Base-by-base conservation (phyloP, 2,329 filamentous ascomycete species). In the Monosporascus sp. region DNA sequence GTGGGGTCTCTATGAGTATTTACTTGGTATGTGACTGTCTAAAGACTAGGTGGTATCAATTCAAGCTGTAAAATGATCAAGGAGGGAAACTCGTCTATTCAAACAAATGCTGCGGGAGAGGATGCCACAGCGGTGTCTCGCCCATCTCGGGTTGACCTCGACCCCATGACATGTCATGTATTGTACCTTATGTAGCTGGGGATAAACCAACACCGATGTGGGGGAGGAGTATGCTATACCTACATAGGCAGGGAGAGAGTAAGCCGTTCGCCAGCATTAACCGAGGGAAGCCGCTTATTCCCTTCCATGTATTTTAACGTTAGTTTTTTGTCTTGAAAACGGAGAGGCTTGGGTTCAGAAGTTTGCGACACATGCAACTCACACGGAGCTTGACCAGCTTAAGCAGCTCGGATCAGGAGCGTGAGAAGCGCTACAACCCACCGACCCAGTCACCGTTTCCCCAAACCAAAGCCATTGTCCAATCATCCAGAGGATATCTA, bases 241-340 rank as follows among this genome's bases (percentile, higher is more conserved):
- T 14, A 31, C 7, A 41, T 40, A 45, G n/a, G 37, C 46, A 49
- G 37, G 27, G 35, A 48, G n/a, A 31, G 20, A 48, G 26, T 22
- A 48, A 35, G 11, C 46, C 50, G 31, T 49, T 61, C 48, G 62
- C 65, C 65, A 64, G 63, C 65, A 62, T 65, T 54, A 67, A 65
- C 65, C 65, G 65, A 68, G 62, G 64, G 58, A 66, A 66, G 56
- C 63, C 63, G 63, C 49, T 46, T 37, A 24, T 24, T n/a, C 37
- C 26, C 27, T 27, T 35, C 11, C 31, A 35, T 35, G 31, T 14
- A 5, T 35, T 35, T 14, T 14, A 35, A 31, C 3, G 7, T 27
- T 27, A 27, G 26, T 14, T 35, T 3, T 27, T 11, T 35, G 27
- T 35, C 31, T 14, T 14, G 27, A 31, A 31, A 31, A 31, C 9